Conservation (phyloP, 208 protist genomes). For the Phytomonas francai region DNA sequence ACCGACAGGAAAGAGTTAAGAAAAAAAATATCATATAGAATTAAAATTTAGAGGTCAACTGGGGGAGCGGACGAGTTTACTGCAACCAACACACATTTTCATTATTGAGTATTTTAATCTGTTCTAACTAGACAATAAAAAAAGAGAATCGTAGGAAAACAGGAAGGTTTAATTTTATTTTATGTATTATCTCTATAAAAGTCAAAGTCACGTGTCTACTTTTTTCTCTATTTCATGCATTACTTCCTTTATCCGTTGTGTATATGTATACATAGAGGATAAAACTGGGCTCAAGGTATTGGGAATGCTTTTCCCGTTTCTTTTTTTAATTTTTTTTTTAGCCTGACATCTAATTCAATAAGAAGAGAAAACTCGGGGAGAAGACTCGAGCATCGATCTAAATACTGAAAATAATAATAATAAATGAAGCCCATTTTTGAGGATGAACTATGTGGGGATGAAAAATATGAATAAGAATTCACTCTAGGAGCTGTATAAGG, state of each 20-base stretch:
- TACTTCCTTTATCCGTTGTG: neutral
- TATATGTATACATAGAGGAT: neutral
- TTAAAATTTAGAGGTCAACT: neutral
- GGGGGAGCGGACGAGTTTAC: neutral
- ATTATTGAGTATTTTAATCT: neutral
- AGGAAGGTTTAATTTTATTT: neutral
- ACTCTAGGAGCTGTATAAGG: neutral
- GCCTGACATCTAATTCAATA: neutral
- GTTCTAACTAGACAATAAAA: neutral
- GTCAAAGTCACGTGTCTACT: neutral
- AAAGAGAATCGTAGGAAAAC: neutral
- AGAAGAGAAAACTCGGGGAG: neutral
- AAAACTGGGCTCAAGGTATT: neutral
- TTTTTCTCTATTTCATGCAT: neutral
- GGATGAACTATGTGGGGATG: neutral
- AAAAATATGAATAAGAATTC: neutral
- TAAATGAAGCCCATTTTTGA: neutral
- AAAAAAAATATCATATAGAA: neutral
- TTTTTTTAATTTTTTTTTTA: neutral
- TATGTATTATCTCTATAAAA: neutral
- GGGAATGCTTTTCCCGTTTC: neutral
- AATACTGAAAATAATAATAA: neutral
- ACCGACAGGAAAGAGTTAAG: neutral
- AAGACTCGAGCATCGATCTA: neutral
- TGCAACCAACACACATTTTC: neutral